Evolutionary conservation across 164 flowering plant genomes (phyloP).

Genomic region (Santalum album): DNA sequence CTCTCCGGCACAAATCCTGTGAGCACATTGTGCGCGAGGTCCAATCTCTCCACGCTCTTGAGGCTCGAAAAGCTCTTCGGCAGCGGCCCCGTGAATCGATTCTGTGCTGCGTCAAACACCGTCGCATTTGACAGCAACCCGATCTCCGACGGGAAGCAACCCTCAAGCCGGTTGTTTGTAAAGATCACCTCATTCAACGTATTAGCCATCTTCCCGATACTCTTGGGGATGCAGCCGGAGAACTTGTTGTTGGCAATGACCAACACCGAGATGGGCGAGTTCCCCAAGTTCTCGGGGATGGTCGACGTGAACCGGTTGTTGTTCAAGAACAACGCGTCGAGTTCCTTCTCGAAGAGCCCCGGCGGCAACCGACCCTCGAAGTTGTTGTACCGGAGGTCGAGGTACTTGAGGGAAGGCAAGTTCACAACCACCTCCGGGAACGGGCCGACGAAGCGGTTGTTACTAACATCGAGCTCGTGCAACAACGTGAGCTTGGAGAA

Average conservation of each 20-base stretch:
- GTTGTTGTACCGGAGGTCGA: slow-evolving; percentile 46
- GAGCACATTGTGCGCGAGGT: slow-evolving; percentile 24
- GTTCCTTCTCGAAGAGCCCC: slow-evolving; percentile 30
- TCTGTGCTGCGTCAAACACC: slow-evolving; percentile 23
- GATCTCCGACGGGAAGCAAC: slow-evolving; percentile 33
- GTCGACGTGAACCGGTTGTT: slow-evolving; percentile 29
- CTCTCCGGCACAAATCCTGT: slow-evolving; percentile 28
- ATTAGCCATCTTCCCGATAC: slow-evolving; percentile 37
- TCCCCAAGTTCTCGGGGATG: slow-evolving; percentile 34
- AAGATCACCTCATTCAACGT: slow-evolving; percentile 35
- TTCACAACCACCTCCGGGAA: slow-evolving; percentile 36
- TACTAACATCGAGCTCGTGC: slow-evolving; percentile 29
- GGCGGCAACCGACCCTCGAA: slow-evolving; percentile 41
- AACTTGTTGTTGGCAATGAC: slow-evolving; percentile 35
- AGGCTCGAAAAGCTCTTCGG: slow-evolving; percentile 22
- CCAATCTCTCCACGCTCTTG: slow-evolving; percentile 18
- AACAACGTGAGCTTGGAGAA: slow-evolving; percentile 14
- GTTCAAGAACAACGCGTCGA: slow-evolving; percentile 46
- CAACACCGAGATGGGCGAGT: slow-evolving; percentile 30
- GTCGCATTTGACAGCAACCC: slow-evolving; percentile 26
- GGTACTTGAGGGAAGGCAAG: slow-evolving; percentile 34
- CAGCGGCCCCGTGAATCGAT: slow-evolving; percentile 24
- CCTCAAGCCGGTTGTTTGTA: slow-evolving; percentile 20
- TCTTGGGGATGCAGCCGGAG: slow-evolving; percentile 31
- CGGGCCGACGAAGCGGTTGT: slow-evolving; percentile 48